Percentiles rank a stretch among this genome's conserved stretches.
Conservation (phyloP, 2,329 filamentous ascomycete genomes). For the Ambrosiella beaveri region DNA sequence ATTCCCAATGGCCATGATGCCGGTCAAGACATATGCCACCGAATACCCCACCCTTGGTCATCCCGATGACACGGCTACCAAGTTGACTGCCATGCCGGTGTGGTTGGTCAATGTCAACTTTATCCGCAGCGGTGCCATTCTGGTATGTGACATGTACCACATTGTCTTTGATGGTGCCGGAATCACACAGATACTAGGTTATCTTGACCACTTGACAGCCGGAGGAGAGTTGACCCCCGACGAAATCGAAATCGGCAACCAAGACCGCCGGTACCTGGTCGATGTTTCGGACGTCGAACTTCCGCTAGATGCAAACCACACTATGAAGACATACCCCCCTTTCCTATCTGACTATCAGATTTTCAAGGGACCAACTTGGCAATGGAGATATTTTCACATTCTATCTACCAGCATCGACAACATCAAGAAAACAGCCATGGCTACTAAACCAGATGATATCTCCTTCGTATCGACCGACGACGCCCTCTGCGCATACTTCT, state of each 20-base stretch:
- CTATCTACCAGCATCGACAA: neutral
- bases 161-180: neutral
- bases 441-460: neutral
- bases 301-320: neutral
- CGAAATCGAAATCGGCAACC: neutral
- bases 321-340: neutral
- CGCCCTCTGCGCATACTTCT: neutral
- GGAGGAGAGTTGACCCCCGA: neutral
- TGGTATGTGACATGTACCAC: neutral
- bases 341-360: neutral
- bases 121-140: neutral
- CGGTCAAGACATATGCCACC: neutral
- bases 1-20: neutral
- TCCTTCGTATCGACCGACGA: constrained; percentile 5
- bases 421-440: neutral
- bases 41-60: neutral
- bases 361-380: neutral
- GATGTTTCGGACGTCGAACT: neutral
- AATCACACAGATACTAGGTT: neutral
- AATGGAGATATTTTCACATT: neutral
- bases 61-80: neutral
- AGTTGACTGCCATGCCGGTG: neutral
- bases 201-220: neutral
- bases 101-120: constrained; percentile 1
- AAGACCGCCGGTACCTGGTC: neutral